Conservation (phyloP, 73 alveolate genomes). For the Tetrahymena borealis region DNA sequence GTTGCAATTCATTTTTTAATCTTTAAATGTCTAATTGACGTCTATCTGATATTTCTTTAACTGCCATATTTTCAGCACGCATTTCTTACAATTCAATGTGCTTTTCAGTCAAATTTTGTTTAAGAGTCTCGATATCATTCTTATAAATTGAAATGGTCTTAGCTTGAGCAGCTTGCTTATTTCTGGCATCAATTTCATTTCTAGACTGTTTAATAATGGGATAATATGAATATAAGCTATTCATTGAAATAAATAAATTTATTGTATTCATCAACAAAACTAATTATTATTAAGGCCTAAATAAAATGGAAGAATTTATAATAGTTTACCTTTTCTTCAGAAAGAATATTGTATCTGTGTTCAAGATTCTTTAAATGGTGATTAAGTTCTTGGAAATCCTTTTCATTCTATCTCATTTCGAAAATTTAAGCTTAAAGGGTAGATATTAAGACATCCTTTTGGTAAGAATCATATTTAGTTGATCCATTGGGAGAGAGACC, state of each 20-base stretch:
- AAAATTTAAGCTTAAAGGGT: constrained; percentile 26
- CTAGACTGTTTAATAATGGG: background rate
- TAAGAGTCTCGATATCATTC: constrained; percentile 37
- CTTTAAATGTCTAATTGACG: constrained; percentile 16
- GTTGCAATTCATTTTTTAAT: constrained; percentile 6
- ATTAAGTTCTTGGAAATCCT: constrained; percentile 24
- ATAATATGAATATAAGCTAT: too few relatives aligned
- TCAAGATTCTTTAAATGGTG: constrained; percentile 28
- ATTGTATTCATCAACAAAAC: too few relatives aligned
- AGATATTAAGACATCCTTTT: constrained; percentile 33
- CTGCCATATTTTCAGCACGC: constrained; percentile 37
- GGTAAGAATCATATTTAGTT: constrained; percentile 28
- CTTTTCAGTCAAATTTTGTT: constrained; percentile 24
- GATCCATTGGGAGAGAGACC: constrained; percentile 6
- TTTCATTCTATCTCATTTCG: constrained; percentile 33
- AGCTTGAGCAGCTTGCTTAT: constrained; percentile 15
- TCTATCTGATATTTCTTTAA: constrained; percentile 35
- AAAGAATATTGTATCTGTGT: constrained; percentile 30
- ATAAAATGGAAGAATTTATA: background rate
- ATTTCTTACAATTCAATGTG: constrained; percentile 34
- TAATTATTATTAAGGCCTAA: too few relatives aligned
- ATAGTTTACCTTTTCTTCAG: constrained; percentile 22
- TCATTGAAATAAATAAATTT: too few relatives aligned
- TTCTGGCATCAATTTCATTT: constrained; percentile 33
- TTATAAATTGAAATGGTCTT: constrained; percentile 15